Evolutionary conservation across 1,284 basidiomycete genomes (phyloP), one percentile per base, ranked within the genome.

Genomic region (Peniophora sp.): DNA sequence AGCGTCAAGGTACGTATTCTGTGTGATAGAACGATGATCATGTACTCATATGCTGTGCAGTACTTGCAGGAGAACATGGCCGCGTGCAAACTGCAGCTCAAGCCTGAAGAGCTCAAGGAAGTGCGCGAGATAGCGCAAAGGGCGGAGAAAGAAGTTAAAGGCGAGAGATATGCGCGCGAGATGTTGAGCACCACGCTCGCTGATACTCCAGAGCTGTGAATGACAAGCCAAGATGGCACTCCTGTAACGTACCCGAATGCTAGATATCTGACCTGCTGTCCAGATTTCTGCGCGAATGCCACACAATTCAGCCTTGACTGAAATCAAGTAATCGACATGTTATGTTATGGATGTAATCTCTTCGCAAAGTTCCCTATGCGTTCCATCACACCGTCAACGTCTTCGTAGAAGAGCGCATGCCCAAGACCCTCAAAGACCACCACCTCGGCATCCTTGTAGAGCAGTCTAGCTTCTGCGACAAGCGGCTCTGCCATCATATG

Each of bases 41-140:
- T n/a, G 10, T 32, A 23, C 27, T 9, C 22, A 50, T 25, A 45
- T 24, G 46, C 53, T 41, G 2, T 27, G 34, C 34, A 64, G 63
- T 66, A 68, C 50, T 52, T 70, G 32, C 56, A 63, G n/a, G 69
- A 70, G 57, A 70, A 69, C 55, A 44, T 66, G 3, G 60, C 52
- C 1, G 61, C 65, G 1, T 23, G 59, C 6, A 41, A 63, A 1
- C 51, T 69, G 45, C 55, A 58, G 49, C 58, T 70, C 14, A 54
- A 58, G 1, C 47, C 54, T 0, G 61, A 64, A 22, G 67, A 70
- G 32, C 45, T 66, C 5, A 48, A 55, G 39, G 58, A 61, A 44
- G 58, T 70, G 12, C 60, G 66, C n/a, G 46, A 55, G 20, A 52
- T 56, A 16, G 57, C 66, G 2, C 49, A 56, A 22, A 53, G 52